Evolutionary conservation across 805 yeast genomes (phyloP).

Genomic region (Lipomyces kockii): DNA sequence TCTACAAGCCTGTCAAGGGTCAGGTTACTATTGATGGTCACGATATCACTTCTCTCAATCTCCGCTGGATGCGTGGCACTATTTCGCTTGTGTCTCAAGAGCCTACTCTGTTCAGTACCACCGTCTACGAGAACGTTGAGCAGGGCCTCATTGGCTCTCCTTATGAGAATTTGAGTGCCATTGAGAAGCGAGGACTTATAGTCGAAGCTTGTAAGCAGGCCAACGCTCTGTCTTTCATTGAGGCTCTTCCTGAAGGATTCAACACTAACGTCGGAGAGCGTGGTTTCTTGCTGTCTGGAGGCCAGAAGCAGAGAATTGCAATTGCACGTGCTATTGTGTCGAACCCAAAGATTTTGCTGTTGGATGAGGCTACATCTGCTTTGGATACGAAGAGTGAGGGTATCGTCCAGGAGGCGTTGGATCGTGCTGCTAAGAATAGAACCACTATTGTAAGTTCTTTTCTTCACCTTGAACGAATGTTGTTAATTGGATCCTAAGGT

Average conservation of each 20-base stretch:
- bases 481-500: conserved; percentile 53
- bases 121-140: conserved; percentile 78
- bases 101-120: conserved; percentile 87
- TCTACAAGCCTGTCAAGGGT: conserved; percentile 80
- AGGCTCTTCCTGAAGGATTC: conserved; percentile 56
- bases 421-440: conserved; percentile 41
- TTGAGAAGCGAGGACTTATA: conserved; percentile 47
- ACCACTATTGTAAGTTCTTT: conserved; percentile 77
- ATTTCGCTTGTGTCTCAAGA: conserved; percentile 97
- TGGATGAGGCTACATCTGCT: conserved; percentile 73
- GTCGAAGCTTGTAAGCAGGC: conserved; percentile 56
- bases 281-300: conserved; percentile 66
- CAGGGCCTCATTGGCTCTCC: conserved; percentile 61
- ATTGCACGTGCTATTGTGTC: conserved; percentile 63
- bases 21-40: conserved; percentile 81
- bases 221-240: conserved; percentile 56
- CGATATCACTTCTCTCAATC: conserved; percentile 71
- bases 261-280: conserved; percentile 59
- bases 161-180: conserved; percentile 45
- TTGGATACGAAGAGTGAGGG: conserved; percentile 66
- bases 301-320: conserved; percentile 69
- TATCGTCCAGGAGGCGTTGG: conserved; percentile 59
- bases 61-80: conserved; percentile 72
- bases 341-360: conserved; percentile 59
- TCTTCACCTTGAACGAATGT: conserved; percentile 48